Percentiles rank a stretch among this genome's conserved stretches.
Conservation (phyloP, 352 stramenopile species). For the Pelagophyceae sp. region DNA sequence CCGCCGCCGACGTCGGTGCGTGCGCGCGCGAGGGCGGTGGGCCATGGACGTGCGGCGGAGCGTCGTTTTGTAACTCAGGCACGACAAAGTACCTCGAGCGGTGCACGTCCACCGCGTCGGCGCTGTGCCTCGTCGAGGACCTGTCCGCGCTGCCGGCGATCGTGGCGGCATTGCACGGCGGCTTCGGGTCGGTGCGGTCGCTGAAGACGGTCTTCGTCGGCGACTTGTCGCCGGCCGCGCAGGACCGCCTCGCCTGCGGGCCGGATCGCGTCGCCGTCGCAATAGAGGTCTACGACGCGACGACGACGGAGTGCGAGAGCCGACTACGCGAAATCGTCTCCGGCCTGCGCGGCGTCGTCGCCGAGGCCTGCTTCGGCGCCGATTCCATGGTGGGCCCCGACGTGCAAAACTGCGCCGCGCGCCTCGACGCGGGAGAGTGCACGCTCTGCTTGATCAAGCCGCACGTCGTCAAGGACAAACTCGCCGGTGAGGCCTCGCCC, state of each 20-base stretch:
- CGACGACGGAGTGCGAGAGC: conserved; percentile 55
- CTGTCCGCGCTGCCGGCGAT: conserved; percentile 37
- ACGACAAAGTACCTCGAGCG: conserved; percentile 57
- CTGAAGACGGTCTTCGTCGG: not conserved
- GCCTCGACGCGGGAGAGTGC: conserved; percentile 16
- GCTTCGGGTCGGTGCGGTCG: not conserved
- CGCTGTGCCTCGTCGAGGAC: conserved; percentile 56
- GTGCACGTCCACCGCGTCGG: conserved; percentile 54
- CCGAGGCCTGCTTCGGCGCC: not conserved
- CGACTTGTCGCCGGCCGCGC: not conserved
- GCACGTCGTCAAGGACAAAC: conserved; percentile 72
- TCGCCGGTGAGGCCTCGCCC: too few species aligned
- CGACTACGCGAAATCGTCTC: conserved; percentile 55
- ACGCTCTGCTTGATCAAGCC: conserved; percentile 81
- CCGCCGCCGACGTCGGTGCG: conserved; percentile 67
- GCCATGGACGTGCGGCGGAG: too few species aligned
- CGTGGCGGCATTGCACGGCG: not conserved
- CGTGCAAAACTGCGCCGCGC: conserved; percentile 61
- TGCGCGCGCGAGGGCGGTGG: too few species aligned
- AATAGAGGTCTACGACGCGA: not conserved
- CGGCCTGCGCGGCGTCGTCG: conserved; percentile 36
- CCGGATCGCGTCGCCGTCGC: not conserved
- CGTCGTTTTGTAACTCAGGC: too few species aligned
- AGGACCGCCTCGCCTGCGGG: not conserved
- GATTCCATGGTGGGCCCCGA: conserved; percentile 30